Conservation (phyloP, 768 basidiomycete genomes). For the Boletus rubescentipes region DNA sequence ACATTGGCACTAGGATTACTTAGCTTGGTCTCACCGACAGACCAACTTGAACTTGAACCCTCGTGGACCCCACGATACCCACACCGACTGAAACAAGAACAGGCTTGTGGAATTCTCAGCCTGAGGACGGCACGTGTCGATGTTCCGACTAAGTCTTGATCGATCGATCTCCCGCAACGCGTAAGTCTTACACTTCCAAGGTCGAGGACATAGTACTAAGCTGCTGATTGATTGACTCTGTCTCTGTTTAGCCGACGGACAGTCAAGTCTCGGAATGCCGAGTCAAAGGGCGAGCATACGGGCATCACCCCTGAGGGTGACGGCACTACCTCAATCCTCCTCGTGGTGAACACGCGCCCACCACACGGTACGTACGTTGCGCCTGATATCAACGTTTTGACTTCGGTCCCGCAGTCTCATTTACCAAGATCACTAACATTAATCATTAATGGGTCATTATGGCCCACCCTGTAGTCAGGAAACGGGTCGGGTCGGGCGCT, state of each 20-base stretch:
- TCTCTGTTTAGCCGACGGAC: neutral
- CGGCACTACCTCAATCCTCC: slow-evolving; percentile 5
- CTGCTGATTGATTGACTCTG: neutral
- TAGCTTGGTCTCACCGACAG: neutral
- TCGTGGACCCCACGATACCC: neutral
- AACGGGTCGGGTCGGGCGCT: slow-evolving; percentile 21
- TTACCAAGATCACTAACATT: neutral
- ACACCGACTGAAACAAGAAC: neutral
- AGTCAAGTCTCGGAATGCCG: neutral
- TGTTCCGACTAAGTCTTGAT: neutral
- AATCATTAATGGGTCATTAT: slow-evolving; percentile 1
- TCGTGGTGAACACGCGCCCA: slow-evolving; percentile 20
- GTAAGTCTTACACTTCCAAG: neutral
- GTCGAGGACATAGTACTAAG: neutral
- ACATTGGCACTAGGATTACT: neutral
- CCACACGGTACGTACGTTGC: slow-evolving; percentile 14
- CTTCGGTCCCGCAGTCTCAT: slow-evolving; percentile 23
- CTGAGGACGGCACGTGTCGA: neutral
- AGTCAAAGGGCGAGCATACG: neutral
- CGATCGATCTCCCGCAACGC: neutral
- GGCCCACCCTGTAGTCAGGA: slow-evolving; percentile 1
- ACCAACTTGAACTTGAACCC: neutral
- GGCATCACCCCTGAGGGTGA: neutral
- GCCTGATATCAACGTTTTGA: slow-evolving; percentile 11
- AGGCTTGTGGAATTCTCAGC: neutral